phyloP scores from a whole-genome alignment of 768 basidiomycete genomes.

The Plicaturopsis crispa region DNA sequence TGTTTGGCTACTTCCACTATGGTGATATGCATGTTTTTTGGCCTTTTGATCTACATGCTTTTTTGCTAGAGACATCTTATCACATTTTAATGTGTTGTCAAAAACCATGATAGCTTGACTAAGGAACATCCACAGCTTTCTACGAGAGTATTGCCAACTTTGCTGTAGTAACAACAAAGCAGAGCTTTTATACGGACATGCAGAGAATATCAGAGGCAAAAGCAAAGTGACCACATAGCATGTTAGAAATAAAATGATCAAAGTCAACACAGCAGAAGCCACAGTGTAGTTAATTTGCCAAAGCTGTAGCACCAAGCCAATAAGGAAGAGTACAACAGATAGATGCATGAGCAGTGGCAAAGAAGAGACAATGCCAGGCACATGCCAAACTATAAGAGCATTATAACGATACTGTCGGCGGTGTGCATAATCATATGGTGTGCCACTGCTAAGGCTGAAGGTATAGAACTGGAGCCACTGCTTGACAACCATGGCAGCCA shows the following conservation, averaged over 20 bases:
- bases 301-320: conserved; percentile 5
- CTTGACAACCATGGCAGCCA: conserved; percentile 16
- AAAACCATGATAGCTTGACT: too few species aligned
- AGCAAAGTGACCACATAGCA: neutral
- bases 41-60: too few species aligned
- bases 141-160: too few species aligned
- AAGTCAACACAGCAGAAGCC: neutral
- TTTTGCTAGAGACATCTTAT: too few species aligned
- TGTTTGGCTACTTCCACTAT: neutral
- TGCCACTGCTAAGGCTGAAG: neutral
- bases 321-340: conserved; percentile 8
- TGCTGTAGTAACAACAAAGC: neutral
- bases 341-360: conserved; percentile 8
- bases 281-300: conserved; percentile 1
- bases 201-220: neutral
- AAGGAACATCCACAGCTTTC: too few species aligned
- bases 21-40: too few species aligned
- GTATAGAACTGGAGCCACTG: conserved; percentile 15
- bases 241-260: neutral
- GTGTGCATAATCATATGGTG: conserved; percentile 1
- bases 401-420: conserved; percentile 8
- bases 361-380: conserved; percentile 6
- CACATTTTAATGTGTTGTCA: too few species aligned
- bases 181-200: conserved; percentile 3
- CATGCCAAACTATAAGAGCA: conserved; percentile 8